Base-by-base conservation (phyloP, 1,139 yeast genomes). In the Starmera stellimalicola region DNA sequence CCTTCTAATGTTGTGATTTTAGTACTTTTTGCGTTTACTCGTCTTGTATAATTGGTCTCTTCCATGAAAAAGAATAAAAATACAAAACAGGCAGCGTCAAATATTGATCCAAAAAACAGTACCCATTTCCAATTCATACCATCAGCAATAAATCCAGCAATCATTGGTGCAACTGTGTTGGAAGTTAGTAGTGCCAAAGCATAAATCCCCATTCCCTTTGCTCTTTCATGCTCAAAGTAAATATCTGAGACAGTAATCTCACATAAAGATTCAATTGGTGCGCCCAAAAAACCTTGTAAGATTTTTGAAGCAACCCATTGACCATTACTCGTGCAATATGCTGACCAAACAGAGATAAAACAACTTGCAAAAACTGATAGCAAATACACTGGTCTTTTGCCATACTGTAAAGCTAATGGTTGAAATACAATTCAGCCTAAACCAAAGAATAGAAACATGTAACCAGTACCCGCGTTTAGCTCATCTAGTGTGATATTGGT, bases 211-310 rank as follows among this genome's bases (percentile, higher is more conserved):
- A 67, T 60, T 44, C 62, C 65, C 14, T 64, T 58, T 11, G 70
- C 73, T 44, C 74, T 56, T 46, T 69, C 69, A 44, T 70, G 75
- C 42, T 66, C 71, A 44, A 68, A 70, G 47, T 63, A 69, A 36
- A 69, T 45, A 43, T 70, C 76, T 7, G 70, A 55, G 32, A 69
- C 62, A 2, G 71, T 49, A 19, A 72, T 62, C 47, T 72, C 77
- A 23, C 73, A 69, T 27, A 73, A 51, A 0, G 77, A 65, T 43
- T 73, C 80, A 40, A 71, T 66, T 7, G 78, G 73, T 14, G 77
- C 67, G 26, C 65, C 68, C 29, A 67, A 61, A 25, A 70, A 52
- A 1, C 78, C 78, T 30, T 59, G 62, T n/a, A 68, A 41, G 29
- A 57, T 55, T 33, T 60, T 59, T 5, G 56, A 52, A 43, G 62